These are phyloP conservation scores for Neurospora sp. DNA, from an alignment of 495 filamentous ascomycete genomes.

Conservation along the genomic window DNA sequence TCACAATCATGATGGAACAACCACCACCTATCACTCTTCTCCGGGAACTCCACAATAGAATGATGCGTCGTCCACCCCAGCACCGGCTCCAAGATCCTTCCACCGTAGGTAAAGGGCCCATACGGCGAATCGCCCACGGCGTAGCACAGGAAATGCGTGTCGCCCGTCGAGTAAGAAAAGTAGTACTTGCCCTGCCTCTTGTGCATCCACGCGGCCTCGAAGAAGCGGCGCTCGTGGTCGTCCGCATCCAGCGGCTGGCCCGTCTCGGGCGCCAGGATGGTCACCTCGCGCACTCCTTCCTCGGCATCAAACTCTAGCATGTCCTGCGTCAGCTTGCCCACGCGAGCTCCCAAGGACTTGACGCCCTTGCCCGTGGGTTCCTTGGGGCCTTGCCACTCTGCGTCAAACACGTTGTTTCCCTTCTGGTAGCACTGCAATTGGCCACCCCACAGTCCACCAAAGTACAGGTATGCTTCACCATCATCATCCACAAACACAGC, in stretches of 20 bases:
- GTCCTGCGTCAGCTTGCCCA: slow-evolving; percentile 49
- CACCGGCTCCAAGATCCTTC: slow-evolving; percentile 62
- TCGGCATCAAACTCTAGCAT: slow-evolving; percentile 45
- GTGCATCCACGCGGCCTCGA: slow-evolving; percentile 71
- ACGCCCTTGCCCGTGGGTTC: slow-evolving; percentile 43
- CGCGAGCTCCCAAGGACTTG: slow-evolving; percentile 45
- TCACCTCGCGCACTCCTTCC: slow-evolving; percentile 36
- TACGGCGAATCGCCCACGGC: slow-evolving; percentile 48
- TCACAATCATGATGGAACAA: slow-evolving; percentile 66
- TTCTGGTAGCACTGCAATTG: slow-evolving; percentile 48
- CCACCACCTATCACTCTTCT: slow-evolving; percentile 45
- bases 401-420: slow-evolving; percentile 40
- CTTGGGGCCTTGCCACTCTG: slow-evolving; percentile 34
- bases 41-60: slow-evolving; percentile 59
- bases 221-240: slow-evolving; percentile 66
- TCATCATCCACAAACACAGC: slow-evolving; percentile 56
- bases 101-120: slow-evolving; percentile 61
- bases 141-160: slow-evolving; percentile 62
- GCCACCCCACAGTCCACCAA: slow-evolving; percentile 63
- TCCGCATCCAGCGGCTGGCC: slow-evolving; percentile 48
- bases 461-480: slow-evolving; percentile 50
- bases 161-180: slow-evolving; percentile 66
- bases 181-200: slow-evolving; percentile 56
- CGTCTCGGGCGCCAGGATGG: slow-evolving; percentile 47
- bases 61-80: slow-evolving; percentile 73